Evolutionary conservation across 805 yeast genomes (phyloP).

Genomic region (Candida morakotiae): DNA sequence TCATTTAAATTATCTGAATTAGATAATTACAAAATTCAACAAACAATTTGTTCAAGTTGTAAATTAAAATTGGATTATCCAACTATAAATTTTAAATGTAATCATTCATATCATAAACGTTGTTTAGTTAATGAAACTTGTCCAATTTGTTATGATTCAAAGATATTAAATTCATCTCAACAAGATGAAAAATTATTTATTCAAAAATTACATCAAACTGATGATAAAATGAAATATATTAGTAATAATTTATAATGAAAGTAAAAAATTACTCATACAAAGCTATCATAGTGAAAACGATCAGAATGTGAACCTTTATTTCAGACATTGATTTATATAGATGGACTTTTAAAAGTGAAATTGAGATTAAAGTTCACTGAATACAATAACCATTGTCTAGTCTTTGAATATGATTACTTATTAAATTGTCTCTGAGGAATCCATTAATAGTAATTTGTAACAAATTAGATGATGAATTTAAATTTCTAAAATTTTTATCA

Average conservation of each 20-base stretch:
- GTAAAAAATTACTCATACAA: too few species aligned
- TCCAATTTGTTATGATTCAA: slow-evolving; percentile 3
- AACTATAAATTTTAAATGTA: slow-evolving; percentile 77
- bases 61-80: slow-evolving; percentile 68
- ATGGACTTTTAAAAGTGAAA: too few species aligned
- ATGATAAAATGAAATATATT: slow-evolving; percentile 4
- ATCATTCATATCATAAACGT: slow-evolving; percentile 79
- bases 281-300: too few species aligned
- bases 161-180: not conserved
- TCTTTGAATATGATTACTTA: slow-evolving; percentile 34
- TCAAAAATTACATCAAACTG: slow-evolving; percentile 2
- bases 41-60: slow-evolving; percentile 65
- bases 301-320: too few species aligned
- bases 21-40: slow-evolving; percentile 48
- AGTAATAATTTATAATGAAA: slow-evolving; percentile 4
- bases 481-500: slow-evolving; percentile 36
- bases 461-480: slow-evolving; percentile 23
- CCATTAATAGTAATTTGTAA: slow-evolving; percentile 24
- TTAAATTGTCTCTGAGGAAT: slow-evolving; percentile 21
- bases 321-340: too few species aligned
- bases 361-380: too few species aligned
- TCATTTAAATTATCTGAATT: slow-evolving; percentile 47
- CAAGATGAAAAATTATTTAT: slow-evolving; percentile 3
- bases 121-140: slow-evolving; percentile 45
- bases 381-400: slow-evolving; percentile 43